Evolutionary conservation across 1,139 yeast species (phyloP).

Genomic region (Hansenula lynferdii): DNA sequence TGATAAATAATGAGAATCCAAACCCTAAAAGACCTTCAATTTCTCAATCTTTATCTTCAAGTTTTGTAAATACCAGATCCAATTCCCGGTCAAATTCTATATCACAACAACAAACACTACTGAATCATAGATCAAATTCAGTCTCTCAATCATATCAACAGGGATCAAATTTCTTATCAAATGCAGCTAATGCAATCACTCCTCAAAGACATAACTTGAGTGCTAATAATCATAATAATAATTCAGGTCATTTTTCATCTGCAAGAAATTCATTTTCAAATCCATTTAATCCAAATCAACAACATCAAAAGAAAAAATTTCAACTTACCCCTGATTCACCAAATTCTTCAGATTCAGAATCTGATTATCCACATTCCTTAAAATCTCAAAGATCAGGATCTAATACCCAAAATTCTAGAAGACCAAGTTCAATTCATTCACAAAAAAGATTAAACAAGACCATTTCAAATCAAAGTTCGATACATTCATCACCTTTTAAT

Average conservation of each 20-base stretch:
- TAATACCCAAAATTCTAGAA: slow-evolving; percentile 7
- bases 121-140: slow-evolving; percentile 15
- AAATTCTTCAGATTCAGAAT: slow-evolving; percentile 24
- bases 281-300: slow-evolving; percentile 9
- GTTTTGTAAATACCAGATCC: slow-evolving; percentile 23
- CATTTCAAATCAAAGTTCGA: slow-evolving; percentile 10
- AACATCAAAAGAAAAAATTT: slow-evolving; percentile 14
- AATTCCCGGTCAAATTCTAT: slow-evolving; percentile 14
- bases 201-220: slow-evolving; percentile 9
- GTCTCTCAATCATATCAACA: slow-evolving; percentile 1
- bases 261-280: slow-evolving; percentile 5
- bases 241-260: background rate
- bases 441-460: slow-evolving; percentile 8
- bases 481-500: background rate
- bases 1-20: slow-evolving; percentile 58
- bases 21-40: slow-evolving; percentile 54
- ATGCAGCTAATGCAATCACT: slow-evolving; percentile 10
- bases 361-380: slow-evolving; percentile 16
- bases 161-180: slow-evolving; percentile 1
- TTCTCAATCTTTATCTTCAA: slow-evolving; percentile 31
- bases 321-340: slow-evolving; percentile 22
- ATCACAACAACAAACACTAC: no score
- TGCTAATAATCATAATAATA: background rate
- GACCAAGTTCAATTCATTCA: background rate
- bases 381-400: slow-evolving; percentile 1